These are phyloP conservation scores for Fusarium udum DNA, from an alignment of 2,329 filamentous ascomycete species.

Conservation along the genomic window DNA sequence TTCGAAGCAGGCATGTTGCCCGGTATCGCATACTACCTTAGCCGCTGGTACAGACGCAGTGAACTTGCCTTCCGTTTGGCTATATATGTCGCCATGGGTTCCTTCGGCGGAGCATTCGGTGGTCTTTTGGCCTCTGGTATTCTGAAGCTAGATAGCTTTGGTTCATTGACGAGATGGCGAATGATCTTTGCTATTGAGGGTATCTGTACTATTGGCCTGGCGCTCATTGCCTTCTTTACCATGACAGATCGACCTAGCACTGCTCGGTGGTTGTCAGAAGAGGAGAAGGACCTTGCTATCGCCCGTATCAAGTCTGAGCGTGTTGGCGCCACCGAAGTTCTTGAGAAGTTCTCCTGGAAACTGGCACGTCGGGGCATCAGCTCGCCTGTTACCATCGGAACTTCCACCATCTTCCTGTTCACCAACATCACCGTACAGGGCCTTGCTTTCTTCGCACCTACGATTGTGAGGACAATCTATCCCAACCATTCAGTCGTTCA, in stretches of 20 bases:
- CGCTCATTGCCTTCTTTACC: constrained; percentile 51
- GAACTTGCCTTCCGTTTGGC: constrained; percentile 9
- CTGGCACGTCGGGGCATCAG: constrained; percentile 8
- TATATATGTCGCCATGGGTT: constrained; percentile 23
- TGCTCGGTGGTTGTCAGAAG: constrained; percentile 68
- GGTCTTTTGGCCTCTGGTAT: constrained; percentile 13
- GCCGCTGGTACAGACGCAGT: constrained; percentile 66
- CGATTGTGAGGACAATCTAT: constrained; percentile 71
- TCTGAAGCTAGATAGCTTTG: not conserved
- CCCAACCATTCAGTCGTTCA: constrained; percentile 61
- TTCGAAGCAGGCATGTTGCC: constrained; percentile 73
- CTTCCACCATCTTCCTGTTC: constrained; percentile 66
- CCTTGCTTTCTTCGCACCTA: constrained; percentile 71
- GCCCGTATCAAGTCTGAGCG: constrained; percentile 67
- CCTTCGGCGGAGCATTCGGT: constrained; percentile 4
- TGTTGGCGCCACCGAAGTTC: constrained; percentile 64
- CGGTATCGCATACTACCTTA: constrained; percentile 72
- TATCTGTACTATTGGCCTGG: not conserved
- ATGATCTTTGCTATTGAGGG: constrained; percentile 70
- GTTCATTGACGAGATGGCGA: constrained; percentile 2
- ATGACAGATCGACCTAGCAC: constrained; percentile 73
- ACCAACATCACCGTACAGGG: constrained; percentile 74
- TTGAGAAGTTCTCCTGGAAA: constrained; percentile 22
- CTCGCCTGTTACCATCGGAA: constrained; percentile 61
- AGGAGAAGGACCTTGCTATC: constrained; percentile 70